These are phyloP conservation scores for Huntiella moniliformis DNA, from an alignment of 2,329 filamentous ascomycete genomes.

Conservation along the genomic window DNA sequence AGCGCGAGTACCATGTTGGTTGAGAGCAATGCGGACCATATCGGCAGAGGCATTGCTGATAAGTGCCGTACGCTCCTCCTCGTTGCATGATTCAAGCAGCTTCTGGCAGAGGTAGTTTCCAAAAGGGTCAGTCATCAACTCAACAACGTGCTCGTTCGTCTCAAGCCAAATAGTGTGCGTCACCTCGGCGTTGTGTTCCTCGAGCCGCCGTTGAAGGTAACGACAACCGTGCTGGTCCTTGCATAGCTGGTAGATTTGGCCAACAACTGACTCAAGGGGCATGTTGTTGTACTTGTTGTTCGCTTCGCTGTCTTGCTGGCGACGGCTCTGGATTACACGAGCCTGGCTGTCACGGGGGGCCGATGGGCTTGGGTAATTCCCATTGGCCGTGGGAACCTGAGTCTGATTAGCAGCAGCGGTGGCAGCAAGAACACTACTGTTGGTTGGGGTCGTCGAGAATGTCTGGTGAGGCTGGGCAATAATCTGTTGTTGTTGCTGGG, in stretches of 20 bases:
- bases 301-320: conserved; percentile 52
- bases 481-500: conserved; percentile 9
- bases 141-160: conserved; percentile 81
- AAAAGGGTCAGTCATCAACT: conserved; percentile 97
- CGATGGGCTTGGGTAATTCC: conserved; percentile 13
- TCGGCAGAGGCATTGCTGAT: conserved; percentile 77
- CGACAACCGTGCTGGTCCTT: conserved; percentile 97
- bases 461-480: not conserved
- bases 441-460: not conserved
- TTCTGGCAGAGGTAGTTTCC: conserved; percentile 99
- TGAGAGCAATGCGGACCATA: conserved; percentile 83
- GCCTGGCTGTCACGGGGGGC: conserved; percentile 56
- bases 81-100: conserved; percentile 82
- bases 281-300: conserved; percentile 72
- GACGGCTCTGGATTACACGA: conserved; percentile 57
- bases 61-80: conserved; percentile 82
- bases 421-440: conserved; percentile 2
- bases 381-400: not conserved
- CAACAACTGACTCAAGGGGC: conserved; percentile 59
- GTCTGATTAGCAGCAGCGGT: conserved; percentile 2
- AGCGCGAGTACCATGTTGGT: conserved; percentile 91
- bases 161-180: conserved; percentile 88
- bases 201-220: conserved; percentile 91
- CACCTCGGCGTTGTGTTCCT: conserved; percentile 67
- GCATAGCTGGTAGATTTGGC: conserved; percentile 76